phyloP scores from a whole-genome alignment of 805 yeast species.

The Candida andamanensis region DNA sequence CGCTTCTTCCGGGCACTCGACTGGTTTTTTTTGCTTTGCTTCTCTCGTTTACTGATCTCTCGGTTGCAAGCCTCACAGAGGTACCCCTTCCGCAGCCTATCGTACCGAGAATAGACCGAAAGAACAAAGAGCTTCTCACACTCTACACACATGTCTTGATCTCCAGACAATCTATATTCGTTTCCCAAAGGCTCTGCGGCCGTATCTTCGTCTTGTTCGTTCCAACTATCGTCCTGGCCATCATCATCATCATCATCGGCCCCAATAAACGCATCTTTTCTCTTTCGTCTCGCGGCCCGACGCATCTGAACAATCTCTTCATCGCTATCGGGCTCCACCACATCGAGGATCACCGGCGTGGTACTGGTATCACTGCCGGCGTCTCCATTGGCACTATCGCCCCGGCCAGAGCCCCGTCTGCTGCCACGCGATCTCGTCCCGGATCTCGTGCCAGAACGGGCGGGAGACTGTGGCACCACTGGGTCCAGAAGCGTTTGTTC shows the following conservation, averaged over 20 bases:
- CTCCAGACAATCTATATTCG: conserved; percentile 36
- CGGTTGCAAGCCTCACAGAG: conserved; percentile 60
- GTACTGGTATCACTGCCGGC: no score
- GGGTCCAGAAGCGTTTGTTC: neutral
- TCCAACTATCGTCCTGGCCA: conserved; percentile 28
- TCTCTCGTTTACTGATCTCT: conserved; percentile 34
- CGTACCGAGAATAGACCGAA: conserved; percentile 59
- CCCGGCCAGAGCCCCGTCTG: no score
- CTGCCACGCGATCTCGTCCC: no score
- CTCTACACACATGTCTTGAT: conserved; percentile 55
- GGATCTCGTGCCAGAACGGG: no score
- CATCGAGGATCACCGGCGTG: no score
- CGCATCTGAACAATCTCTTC: conserved; percentile 24
- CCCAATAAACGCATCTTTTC: conserved; percentile 14
- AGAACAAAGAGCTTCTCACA: conserved; percentile 58
- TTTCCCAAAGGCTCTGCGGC: conserved; percentile 16
- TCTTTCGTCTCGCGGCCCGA: conserved; percentile 28
- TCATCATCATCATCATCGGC: conserved; percentile 31
- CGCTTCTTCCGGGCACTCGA: conserved; percentile 66
- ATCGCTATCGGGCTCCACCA: conserved; percentile 18
- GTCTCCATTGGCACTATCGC: no score
- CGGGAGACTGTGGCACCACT: no score
- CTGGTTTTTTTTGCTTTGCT: conserved; percentile 46
- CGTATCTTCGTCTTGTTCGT: conserved; percentile 19
- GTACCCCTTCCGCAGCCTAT: conserved; percentile 53